A percentile compares a stretch with the other conserved stretches of the same genome.
Conservation (phyloP, 345 rosid genomes). For the Brassica cretica region DNA sequence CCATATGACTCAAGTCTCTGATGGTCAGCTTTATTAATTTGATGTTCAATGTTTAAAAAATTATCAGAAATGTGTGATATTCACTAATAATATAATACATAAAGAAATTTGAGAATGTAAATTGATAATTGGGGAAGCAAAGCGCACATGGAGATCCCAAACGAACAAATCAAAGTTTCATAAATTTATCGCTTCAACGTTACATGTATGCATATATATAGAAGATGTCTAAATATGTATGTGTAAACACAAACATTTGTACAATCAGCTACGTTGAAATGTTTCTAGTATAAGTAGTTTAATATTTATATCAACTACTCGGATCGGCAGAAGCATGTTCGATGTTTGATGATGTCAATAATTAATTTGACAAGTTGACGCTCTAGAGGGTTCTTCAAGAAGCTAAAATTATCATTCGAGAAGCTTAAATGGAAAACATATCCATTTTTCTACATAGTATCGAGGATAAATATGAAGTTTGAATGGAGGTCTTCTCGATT, state of each 20-base stretch:
- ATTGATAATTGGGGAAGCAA: not conserved
- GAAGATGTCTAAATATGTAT: constrained; percentile 29
- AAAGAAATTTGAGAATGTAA: not conserved
- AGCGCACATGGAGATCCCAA: constrained; percentile 32
- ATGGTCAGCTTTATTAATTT: not conserved
- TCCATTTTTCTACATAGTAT: not conserved
- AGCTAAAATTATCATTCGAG: not conserved
- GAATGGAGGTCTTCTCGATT: not conserved
- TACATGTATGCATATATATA: constrained; percentile 30
- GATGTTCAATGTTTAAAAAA: not conserved
- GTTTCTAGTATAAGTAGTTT: not conserved
- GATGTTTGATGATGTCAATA: constrained; percentile 35
- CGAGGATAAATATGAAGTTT: not conserved
- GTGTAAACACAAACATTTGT: constrained; percentile 40
- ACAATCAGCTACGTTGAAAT: constrained; percentile 23
- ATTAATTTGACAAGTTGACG: constrained; percentile 39
- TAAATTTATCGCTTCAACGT: constrained; percentile 20
- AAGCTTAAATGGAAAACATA: not conserved
- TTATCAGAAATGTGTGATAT: not conserved
- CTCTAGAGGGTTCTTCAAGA: constrained; percentile 28
- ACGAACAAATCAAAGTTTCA: constrained; percentile 17
- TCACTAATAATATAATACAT: constrained; percentile 1
- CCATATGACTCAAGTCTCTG: not conserved
- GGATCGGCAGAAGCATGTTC: constrained; percentile 45
- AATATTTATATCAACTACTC: constrained; percentile 12